Conservation (phyloP, 306 rosid genomes). For the Quercus rubra region DNA sequence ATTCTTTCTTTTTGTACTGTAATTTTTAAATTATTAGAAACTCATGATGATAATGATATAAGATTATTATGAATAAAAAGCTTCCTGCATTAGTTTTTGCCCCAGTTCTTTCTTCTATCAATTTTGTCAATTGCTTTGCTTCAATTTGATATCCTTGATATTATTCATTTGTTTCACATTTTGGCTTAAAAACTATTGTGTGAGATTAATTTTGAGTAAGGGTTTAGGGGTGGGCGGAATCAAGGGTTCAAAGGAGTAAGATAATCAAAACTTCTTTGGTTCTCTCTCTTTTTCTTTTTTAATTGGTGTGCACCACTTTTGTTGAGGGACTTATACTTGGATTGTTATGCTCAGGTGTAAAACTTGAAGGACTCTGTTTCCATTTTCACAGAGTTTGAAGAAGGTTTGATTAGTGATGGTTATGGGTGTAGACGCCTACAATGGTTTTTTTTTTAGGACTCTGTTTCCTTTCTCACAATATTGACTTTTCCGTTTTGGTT, state of each 20-base stretch:
- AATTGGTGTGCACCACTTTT: background rate
- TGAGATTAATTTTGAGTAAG: too few species aligned
- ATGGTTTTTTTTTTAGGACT: conserved; percentile 1
- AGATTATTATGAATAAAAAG: conserved; percentile 23
- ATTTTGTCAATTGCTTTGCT: background rate
- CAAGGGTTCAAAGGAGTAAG: background rate
- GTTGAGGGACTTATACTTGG: conserved; percentile 14
- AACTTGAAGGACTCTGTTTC: conserved; percentile 23
- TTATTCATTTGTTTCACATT: background rate
- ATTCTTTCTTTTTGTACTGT: conserved; percentile 19
- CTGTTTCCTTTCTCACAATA: background rate
- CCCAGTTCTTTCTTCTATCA: background rate
- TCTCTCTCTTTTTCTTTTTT: background rate
- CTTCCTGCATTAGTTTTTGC: background rate
- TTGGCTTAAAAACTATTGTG: too few species aligned
- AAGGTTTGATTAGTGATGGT: conserved; percentile 2
- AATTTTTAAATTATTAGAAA: conserved; percentile 20
- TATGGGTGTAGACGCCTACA: background rate
- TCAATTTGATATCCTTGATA: background rate
- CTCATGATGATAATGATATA: background rate
- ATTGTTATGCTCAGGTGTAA: conserved; percentile 25
- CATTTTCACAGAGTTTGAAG: conserved; percentile 19
- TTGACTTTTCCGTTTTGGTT: background rate
- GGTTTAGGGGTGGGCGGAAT: background rate
- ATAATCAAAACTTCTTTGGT: background rate